phyloP scores from a whole-genome alignment of 495 filamentous ascomycete species.

The Margaritispora aquatica region DNA sequence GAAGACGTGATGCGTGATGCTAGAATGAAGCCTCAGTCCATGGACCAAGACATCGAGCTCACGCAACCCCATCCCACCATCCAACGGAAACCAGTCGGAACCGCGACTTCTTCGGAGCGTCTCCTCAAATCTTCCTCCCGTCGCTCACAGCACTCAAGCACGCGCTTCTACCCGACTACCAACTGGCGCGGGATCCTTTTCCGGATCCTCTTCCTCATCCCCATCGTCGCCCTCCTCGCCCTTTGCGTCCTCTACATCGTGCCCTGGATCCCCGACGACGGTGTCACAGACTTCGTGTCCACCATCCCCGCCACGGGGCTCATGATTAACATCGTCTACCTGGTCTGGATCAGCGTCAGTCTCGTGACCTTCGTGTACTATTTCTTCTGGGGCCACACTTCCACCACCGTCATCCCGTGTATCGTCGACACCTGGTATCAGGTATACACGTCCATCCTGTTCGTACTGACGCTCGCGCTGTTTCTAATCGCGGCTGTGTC shows the following conservation, averaged over 20 bases:
- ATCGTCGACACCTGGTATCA: conserved; percentile 17
- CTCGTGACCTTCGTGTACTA: conserved; percentile 6
- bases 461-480: conserved; percentile 7
- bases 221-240: conserved; percentile 15
- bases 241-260: conserved; percentile 16
- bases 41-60: background rate
- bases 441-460: conserved; percentile 14
- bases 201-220: conserved; percentile 22
- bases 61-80: background rate
- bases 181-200: conserved; percentile 11
- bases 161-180: conserved; percentile 6
- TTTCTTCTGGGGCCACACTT: conserved; percentile 6
- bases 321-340: conserved; percentile 13
- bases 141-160: background rate
- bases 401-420: conserved; percentile 18
- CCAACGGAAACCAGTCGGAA: background rate
- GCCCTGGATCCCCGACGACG: background rate
- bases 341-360: conserved; percentile 9
- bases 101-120: background rate
- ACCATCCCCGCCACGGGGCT: conserved; percentile 2
- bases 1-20: too few species aligned
- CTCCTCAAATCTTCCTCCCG: background rate
- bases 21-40: too few species aligned
- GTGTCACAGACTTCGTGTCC: background rate
- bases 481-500: conserved; percentile 15